Evolutionary conservation across 768 basidiomycete species (phyloP).

Genomic region (Amanita pseudoporphyria): DNA sequence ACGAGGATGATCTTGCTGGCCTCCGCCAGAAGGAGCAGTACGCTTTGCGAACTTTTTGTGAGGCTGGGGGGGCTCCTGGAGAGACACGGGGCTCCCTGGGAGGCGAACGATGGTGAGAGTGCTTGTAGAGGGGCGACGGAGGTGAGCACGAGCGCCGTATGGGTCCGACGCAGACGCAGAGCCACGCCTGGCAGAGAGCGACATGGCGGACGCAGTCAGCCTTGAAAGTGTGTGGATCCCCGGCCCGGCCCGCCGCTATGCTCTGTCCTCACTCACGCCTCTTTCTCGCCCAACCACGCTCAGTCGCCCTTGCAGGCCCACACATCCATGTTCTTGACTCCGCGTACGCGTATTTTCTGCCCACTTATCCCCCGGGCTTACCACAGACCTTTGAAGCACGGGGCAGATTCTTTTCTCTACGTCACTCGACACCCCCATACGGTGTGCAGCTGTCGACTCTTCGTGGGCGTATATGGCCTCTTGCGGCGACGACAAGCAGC

Average conservation of each 20-base stretch:
- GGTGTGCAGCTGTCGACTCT: constrained; percentile 44
- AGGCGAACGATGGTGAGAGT: constrained; percentile 72
- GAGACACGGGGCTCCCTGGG: constrained; percentile 17
- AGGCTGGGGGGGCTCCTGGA: constrained; percentile 25
- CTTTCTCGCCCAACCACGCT: constrained; percentile 24
- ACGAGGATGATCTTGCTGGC: constrained; percentile 16
- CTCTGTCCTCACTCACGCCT: constrained; percentile 40
- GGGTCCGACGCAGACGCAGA: constrained; percentile 65
- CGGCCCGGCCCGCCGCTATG: not conserved
- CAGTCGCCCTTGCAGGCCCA: constrained; percentile 45
- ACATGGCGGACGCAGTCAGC: not conserved
- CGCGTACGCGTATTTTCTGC: constrained; percentile 28
- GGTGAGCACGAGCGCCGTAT: constrained; percentile 41
- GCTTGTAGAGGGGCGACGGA: constrained; percentile 46
- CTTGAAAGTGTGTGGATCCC: not conserved
- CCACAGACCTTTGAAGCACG: constrained; percentile 7
- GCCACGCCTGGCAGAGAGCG: constrained; percentile 52
- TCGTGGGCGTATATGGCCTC: constrained; percentile 44
- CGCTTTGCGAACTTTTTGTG: constrained; percentile 7
- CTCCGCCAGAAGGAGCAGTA: constrained; percentile 9
- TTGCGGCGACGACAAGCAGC: constrained; percentile 68
- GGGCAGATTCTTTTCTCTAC: not conserved
- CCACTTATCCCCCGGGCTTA: constrained; percentile 7
- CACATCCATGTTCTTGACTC: constrained; percentile 53
- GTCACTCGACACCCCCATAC: constrained; percentile 44